Evolutionary conservation across 2,329 filamentous ascomycete genomes (phyloP).

Genomic region (Colletotrichum godetiae): DNA sequence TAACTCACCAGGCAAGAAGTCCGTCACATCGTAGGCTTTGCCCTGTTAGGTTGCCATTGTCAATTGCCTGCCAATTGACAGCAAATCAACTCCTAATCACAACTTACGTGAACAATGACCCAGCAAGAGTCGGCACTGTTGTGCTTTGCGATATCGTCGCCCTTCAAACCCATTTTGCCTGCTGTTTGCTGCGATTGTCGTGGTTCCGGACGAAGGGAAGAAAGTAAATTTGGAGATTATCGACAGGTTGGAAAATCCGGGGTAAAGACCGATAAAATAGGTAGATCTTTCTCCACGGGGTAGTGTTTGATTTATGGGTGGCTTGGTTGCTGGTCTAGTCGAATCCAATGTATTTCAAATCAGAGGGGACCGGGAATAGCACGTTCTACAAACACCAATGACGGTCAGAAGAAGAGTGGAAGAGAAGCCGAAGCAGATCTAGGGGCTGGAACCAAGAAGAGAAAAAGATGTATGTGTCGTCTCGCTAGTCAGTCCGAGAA

Average conservation of each 20-base stretch:
- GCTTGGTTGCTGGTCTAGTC: slow-evolving; percentile 6
- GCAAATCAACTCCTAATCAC: neutral
- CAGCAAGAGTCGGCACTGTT: slow-evolving; percentile 86
- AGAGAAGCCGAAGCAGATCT: neutral
- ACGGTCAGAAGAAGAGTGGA: slow-evolving; percentile 5
- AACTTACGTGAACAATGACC: slow-evolving; percentile 83
- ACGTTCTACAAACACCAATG: slow-evolving; percentile 1
- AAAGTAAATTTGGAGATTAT: neutral
- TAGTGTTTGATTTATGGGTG: slow-evolving; percentile 5
- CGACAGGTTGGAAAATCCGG: slow-evolving; percentile 12
- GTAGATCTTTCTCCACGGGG: slow-evolving; percentile 31
- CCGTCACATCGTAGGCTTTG: slow-evolving; percentile 89
- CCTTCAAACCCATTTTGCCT: slow-evolving; percentile 57
- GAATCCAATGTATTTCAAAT: slow-evolving; percentile 21
- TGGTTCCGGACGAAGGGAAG: slow-evolving; percentile 17
- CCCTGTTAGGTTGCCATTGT: slow-evolving; percentile 57
- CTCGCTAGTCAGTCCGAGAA: slow-evolving; percentile 18
- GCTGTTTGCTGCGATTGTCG: neutral
- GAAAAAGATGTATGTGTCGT: slow-evolving; percentile 20
- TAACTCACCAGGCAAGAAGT: slow-evolving; percentile 78
- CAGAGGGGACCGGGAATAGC: neutral
- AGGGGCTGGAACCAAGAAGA: neutral
- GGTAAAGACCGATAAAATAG: slow-evolving; percentile 14
- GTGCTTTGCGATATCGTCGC: slow-evolving; percentile 74
- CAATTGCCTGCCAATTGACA: slow-evolving; percentile 15